phyloP scores from a whole-genome alignment of 1,284 basidiomycete species.

The Stereum hirsutum region DNA sequence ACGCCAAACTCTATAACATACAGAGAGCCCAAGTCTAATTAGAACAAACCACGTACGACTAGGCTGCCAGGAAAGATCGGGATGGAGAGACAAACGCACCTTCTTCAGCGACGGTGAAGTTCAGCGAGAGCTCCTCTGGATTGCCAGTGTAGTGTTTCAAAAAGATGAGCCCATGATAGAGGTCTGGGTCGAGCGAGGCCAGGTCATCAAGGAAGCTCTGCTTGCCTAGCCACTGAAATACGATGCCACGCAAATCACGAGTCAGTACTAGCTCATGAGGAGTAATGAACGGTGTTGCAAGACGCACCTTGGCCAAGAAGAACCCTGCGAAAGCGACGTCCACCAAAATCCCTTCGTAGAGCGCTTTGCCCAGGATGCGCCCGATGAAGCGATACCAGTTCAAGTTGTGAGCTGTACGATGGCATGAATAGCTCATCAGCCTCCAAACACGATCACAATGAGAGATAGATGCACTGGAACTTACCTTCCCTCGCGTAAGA shows the following conservation, averaged over 20 bases:
- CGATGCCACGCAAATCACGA: too few species aligned
- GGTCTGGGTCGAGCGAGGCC: conserved; percentile 82
- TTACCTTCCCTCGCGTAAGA: conserved; percentile 77
- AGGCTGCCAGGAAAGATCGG: too few species aligned
- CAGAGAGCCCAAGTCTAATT: conserved; percentile 1
- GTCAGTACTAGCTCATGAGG: conserved; percentile 1
- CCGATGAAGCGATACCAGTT: conserved; percentile 96
- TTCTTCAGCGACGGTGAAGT: conserved; percentile 85
- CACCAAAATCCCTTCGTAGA: conserved; percentile 96
- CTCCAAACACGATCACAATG: conserved; percentile 2
- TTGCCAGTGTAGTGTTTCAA: conserved; percentile 90
- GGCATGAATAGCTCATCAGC: too few species aligned
- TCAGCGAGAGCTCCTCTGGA: conserved; percentile 87
- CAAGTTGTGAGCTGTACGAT: conserved; percentile 80
- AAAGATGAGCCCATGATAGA: conserved; percentile 89
- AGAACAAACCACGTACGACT: too few species aligned
- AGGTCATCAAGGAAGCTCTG: conserved; percentile 90
- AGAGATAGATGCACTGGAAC: conserved; percentile 17
- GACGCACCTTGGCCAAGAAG: conserved; percentile 78
- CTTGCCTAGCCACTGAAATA: conserved; percentile 72
- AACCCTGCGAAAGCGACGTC: conserved; percentile 95
- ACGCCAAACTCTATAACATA: conserved; percentile 74
- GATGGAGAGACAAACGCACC: conserved; percentile 33
- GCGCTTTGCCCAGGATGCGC: conserved; percentile 87
- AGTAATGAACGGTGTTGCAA: not conserved